phyloP scores from a whole-genome alignment of 2,329 filamentous ascomycete species.

The Hypocrella siamensis region DNA sequence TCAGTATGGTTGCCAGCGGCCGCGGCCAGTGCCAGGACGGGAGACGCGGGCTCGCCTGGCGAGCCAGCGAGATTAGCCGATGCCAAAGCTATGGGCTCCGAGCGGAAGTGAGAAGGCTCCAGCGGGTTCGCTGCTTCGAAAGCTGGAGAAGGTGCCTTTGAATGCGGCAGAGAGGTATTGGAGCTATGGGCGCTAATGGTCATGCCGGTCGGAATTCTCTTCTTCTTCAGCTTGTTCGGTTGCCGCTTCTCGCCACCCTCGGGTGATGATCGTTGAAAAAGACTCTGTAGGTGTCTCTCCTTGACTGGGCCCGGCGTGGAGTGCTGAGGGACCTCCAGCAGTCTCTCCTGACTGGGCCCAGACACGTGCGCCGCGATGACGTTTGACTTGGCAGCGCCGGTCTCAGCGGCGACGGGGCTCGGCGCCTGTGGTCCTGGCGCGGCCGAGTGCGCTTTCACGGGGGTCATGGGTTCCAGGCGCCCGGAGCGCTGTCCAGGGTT shows the following conservation, averaged over 20 bases:
- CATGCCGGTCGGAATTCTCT: constrained; percentile 56
- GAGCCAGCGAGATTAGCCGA: neutral
- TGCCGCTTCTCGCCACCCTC: constrained; percentile 47
- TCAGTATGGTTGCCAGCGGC: neutral
- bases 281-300: constrained; percentile 50
- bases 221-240: constrained; percentile 88
- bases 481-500: constrained; percentile 14
- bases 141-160: constrained; percentile 28
- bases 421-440: constrained; percentile 6
- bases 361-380: constrained; percentile 14
- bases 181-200: constrained; percentile 88
- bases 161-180: constrained; percentile 50
- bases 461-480: constrained; percentile 22
- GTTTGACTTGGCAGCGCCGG: constrained; percentile 11
- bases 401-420: constrained; percentile 13
- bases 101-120: constrained; percentile 15
- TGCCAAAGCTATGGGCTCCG: constrained; percentile 1
- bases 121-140: constrained; percentile 30
- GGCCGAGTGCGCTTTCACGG: constrained; percentile 12
- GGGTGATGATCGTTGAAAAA: constrained; percentile 56
- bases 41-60: neutral
- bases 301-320: constrained; percentile 42
- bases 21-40: neutral
- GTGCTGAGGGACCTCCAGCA: constrained; percentile 25
- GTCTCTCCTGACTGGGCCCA: constrained; percentile 33